Evolutionary conservation across 345 rosid genomes (phyloP).

Genomic region (Syzygium grande): DNA sequence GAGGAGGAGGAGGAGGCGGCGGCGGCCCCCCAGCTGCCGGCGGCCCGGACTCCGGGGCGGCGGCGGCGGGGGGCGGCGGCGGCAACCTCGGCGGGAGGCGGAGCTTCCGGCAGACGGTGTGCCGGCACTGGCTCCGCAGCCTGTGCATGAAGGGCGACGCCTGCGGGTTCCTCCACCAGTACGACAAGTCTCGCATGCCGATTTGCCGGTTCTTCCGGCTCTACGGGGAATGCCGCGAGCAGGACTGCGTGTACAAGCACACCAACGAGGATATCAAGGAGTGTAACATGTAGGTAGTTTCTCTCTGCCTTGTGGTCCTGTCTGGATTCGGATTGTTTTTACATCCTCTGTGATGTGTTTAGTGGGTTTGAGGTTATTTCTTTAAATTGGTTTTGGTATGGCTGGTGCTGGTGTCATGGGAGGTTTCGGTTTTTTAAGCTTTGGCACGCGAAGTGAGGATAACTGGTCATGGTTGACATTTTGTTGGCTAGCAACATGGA

Average conservation of each 20-base stretch:
- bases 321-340: background rate
- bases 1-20: slow-evolving; percentile 5
- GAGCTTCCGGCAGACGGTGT: slow-evolving; percentile 97
- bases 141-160: slow-evolving; percentile 99
- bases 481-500: background rate
- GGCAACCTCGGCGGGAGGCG: slow-evolving; percentile 39
- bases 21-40: background rate
- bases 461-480: background rate
- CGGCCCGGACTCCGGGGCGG: slow-evolving; percentile 2
- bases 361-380: background rate
- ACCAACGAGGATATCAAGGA: slow-evolving; percentile 97
- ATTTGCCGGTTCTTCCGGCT: slow-evolving; percentile 83
- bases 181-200: slow-evolving; percentile 96
- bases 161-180: slow-evolving; percentile 97
- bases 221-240: slow-evolving; percentile 95
- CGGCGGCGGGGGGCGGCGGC: slow-evolving; percentile 7
- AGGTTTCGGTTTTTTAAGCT: background rate
- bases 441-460: background rate
- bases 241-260: slow-evolving; percentile 95
- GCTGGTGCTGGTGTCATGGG: background rate
- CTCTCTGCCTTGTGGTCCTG: background rate
- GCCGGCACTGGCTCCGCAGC: slow-evolving; percentile 98
- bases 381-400: background rate
- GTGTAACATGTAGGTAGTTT: slow-evolving; percentile 75
- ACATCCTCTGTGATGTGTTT: background rate